A percentile compares a stretch with the other conserved stretches of the same genome.
Conservation (phyloP, 2,329 filamentous ascomycete species). For the Aspergillus intermedius region DNA sequence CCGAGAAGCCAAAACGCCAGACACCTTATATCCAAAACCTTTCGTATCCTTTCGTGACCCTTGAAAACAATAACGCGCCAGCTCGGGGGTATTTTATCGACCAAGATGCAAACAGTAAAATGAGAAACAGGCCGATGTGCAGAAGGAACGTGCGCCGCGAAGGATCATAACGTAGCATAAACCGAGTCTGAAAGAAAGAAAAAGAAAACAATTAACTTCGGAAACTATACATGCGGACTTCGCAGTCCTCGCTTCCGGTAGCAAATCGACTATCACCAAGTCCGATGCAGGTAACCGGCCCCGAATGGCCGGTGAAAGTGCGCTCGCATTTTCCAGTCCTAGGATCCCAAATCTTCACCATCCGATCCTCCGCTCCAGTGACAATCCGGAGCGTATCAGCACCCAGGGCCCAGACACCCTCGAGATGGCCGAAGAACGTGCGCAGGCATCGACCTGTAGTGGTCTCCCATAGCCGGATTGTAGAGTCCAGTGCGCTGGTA, state of each 20-base stretch:
- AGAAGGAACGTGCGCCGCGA: not conserved
- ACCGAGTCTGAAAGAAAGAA: slow-evolving; percentile 5
- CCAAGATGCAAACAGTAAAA: slow-evolving; percentile 4
- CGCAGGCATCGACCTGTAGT: slow-evolving; percentile 73
- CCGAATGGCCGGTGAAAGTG: slow-evolving; percentile 84
- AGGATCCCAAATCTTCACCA: slow-evolving; percentile 95
- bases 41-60: not conserved
- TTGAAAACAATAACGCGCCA: slow-evolving; percentile 3
- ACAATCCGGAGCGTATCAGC: slow-evolving; percentile 85
- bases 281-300: slow-evolving; percentile 87
- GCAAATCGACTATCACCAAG: slow-evolving; percentile 84
- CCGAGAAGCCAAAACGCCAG: not conserved
- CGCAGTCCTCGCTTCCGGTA: slow-evolving; percentile 88
- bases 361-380: slow-evolving; percentile 83
- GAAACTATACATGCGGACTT: slow-evolving; percentile 79
- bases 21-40: not conserved
- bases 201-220: slow-evolving; percentile 21
- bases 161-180: slow-evolving; percentile 4
- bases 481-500: slow-evolving; percentile 84
- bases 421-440: slow-evolving; percentile 93
- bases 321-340: slow-evolving; percentile 84
- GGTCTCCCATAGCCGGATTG: slow-evolving; percentile 88
- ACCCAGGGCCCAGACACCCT: slow-evolving; percentile 89
- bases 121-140: not conserved
- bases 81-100: slow-evolving; percentile 8